Evolutionary conservation across 352 stramenopile genomes (phyloP), one percentile per base, ranked within the genome.

Genomic region (Blastocystis sp.): DNA sequence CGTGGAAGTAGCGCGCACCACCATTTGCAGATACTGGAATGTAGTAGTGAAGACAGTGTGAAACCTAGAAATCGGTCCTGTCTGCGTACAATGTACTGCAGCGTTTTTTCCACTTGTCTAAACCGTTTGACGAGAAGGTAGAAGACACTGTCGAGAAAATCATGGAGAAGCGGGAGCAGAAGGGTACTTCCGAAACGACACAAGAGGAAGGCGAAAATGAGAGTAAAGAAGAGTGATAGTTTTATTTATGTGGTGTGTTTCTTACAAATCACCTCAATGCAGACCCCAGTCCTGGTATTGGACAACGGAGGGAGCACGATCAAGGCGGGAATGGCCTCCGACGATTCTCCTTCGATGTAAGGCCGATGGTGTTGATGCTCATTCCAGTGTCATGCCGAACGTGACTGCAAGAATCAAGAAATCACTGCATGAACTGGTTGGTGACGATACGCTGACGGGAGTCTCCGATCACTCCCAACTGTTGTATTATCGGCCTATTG

Each of bases 391-490:
- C 14, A 29, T 81, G 36, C 69, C 69, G 16, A 81, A 81, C 34
- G 63, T 44, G n/a, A 81, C 69, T 24, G 69, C 40, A 27, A 59
- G 69, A 32, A 81, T 81, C 40, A 38, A n/a, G 24, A 81, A 81
- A 81, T 81, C 69, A 3, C 69, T 81, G 6, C 69, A 81, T 38
- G 69, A 81, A 48, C 40, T 81, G 11, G 42, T 81, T 64, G 69
- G 69, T 7, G 48, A 81, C 32, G 69, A 81, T 49, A 81, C 69
- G 9, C 44, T 63, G 34, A 81, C 18, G 32, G 69, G 44, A 34
- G 69, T 81, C 14, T 49, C 69, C 9, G 69, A 81, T 81, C 69
- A 81, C 53, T 81, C 69, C 34, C 69, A 81, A 65, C 46, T 81
- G 8, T 21, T 81, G 46, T 81, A 81, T 64, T 44, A 81, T 40